Base-by-base conservation (phyloP, 2,329 filamentous ascomycete species). In the Aspergillus glaucus region DNA sequence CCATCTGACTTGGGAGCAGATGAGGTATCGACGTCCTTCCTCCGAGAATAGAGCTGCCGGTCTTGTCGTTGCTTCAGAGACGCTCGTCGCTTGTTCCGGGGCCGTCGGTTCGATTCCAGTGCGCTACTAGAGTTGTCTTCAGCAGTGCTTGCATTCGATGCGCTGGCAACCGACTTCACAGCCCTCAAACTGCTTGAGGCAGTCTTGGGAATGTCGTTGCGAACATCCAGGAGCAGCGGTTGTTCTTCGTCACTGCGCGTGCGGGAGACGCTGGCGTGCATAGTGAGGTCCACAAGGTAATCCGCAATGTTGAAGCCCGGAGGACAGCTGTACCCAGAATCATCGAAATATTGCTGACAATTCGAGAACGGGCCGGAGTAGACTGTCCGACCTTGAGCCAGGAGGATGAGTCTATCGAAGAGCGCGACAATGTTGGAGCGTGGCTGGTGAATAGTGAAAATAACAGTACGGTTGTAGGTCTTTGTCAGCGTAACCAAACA, bases 301-400 rank as follows among this genome's bases (percentile, higher is more conserved):
- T 98, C 93, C 3, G 93, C 93, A 68, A 98, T 97, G 62, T 98
- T 98, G 79, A 97, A 98, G 2, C 94, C 94, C 21, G 91, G 86
- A 9, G 93, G 93, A 63, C 94, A 98, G 44, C 87, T 77, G 67
- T 96, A 98, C 40, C 93, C 94, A 52, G 95, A 85, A 43, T 83
- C 79, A 62, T 96, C 89, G 60, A 98, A 98, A 65, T 96, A 98
- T 17, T 81, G 76, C 66, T 98, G 93, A 64, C 93, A 98, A 55
- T 84, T 84, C 1, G 81, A 76, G 65, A 97, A 95, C 1, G 89
- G 88, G 0, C 93, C 93, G 3, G 93, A 97, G 67, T 94, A 98
- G 6, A 98, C 93, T 1, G 88, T 87, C 60, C 85, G 85, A 22
- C 93, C 93, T 56, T 89, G 85, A 2, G 93, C 93, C 40, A 98